phyloP scores from a whole-genome alignment of 306 rosid genomes.

The Trifolium subterraneum region DNA sequence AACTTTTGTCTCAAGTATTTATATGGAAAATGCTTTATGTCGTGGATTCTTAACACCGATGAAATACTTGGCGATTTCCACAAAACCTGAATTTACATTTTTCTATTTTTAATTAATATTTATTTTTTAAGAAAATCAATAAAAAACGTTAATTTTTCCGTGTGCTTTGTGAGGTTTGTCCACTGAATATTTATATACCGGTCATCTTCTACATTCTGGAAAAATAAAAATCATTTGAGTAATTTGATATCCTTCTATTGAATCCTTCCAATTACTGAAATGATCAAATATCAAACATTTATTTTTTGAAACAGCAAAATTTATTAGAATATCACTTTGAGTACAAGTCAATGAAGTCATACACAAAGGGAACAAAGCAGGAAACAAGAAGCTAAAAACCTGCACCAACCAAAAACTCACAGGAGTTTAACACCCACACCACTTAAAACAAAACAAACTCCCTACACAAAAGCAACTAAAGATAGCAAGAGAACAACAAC shows the following conservation, averaged over 20 bases:
- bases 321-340: no score
- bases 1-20: slow-evolving; percentile 20
- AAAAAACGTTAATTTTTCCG: neutral
- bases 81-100: neutral
- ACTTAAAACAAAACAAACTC: no score
- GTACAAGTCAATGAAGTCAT: no score
- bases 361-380: no score
- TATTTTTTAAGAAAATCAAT: neutral
- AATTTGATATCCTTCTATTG: neutral
- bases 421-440: no score
- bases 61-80: neutral
- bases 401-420: no score
- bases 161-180: neutral
- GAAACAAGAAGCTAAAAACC: no score
- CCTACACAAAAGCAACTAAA: no score
- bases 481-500: no score
- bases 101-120: neutral
- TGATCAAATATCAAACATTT: neutral
- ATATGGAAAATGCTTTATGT: neutral
- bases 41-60: neutral
- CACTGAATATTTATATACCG: neutral
- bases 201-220: neutral
- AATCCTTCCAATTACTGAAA: slow-evolving; percentile 10
- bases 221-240: neutral
- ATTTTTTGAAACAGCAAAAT: no score